These are phyloP conservation scores for Colletotrichum orbiculare DNA, from an alignment of 2,329 filamentous ascomycete genomes.

Conservation along the genomic window DNA sequence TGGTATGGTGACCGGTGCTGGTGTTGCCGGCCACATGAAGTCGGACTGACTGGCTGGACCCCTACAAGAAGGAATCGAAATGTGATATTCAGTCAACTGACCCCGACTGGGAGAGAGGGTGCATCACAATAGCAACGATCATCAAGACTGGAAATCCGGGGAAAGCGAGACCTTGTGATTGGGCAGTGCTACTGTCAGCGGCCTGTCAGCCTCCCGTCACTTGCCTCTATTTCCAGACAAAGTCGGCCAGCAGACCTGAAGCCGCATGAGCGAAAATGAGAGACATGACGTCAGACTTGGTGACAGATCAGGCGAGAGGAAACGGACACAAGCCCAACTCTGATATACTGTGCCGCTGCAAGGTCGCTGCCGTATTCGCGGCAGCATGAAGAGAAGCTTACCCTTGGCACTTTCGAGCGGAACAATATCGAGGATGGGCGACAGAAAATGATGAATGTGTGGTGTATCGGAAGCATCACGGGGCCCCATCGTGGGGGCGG, in stretches of 20 bases:
- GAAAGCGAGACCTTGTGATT: slow-evolving; percentile 3
- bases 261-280: not conserved
- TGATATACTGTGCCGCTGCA: not conserved
- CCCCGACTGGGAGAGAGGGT: not conserved
- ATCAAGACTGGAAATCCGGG: not conserved
- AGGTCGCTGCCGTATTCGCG: not conserved
- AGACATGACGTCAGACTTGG: slow-evolving; percentile 28
- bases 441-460: slow-evolving; percentile 16
- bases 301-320: slow-evolving; percentile 3
- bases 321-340: slow-evolving; percentile 1
- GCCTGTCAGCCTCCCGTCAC: slow-evolving; percentile 8
- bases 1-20: not conserved
- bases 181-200: not conserved
- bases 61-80: not conserved
- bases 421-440: not conserved
- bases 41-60: no score
- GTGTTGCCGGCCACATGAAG: not conserved
- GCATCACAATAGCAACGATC: not conserved
- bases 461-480: slow-evolving; percentile 15
- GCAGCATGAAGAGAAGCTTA: slow-evolving; percentile 11
- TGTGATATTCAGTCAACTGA: slow-evolving; percentile 21
- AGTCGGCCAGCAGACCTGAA: slow-evolving; percentile 15
- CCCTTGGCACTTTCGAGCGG: slow-evolving; percentile 12
- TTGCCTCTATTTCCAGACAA: slow-evolving; percentile 2
- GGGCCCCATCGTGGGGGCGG: slow-evolving; percentile 10